Evolutionary conservation across 179 eudicot genomes (phyloP).

Genomic region (Silene vulgaris): DNA sequence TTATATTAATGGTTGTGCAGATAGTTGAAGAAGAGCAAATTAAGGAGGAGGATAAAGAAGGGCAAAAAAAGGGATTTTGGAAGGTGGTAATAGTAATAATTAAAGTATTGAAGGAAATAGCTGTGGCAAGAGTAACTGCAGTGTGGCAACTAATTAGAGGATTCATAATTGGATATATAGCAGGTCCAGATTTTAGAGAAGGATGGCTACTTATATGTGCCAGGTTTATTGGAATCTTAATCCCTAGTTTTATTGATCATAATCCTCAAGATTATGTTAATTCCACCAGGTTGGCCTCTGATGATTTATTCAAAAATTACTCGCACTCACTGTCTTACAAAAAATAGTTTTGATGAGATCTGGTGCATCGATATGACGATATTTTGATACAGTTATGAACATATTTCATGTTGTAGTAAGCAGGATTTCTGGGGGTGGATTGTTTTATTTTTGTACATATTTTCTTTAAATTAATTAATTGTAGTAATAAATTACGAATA

Average conservation of each 20-base stretch:
- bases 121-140: conserved; percentile 16
- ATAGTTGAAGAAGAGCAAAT: conserved; percentile 17
- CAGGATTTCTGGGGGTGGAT: too few species aligned
- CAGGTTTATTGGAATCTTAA: conserved; percentile 33
- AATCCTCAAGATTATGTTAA: conserved; percentile 48
- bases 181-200: conserved; percentile 44
- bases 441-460: too few species aligned
- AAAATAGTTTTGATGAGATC: neutral
- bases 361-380: too few species aligned
- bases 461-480: too few species aligned
- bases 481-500: too few species aligned
- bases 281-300: conserved; percentile 20
- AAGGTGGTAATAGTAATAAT: neutral
- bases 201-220: conserved; percentile 21
- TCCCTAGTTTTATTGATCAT: conserved; percentile 43
- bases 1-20: neutral
- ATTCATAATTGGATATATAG: conserved; percentile 28
- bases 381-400: too few species aligned
- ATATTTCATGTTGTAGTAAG: too few species aligned
- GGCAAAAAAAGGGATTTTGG: neutral
- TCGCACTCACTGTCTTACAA: neutral
- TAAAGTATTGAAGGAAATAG: neutral
- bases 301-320: conserved; percentile 9
- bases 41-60: neutral
- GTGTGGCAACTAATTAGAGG: conserved; percentile 53